Base-by-base conservation (phyloP, 179 eudicot genomes). In the Gypsophila paniculata region DNA sequence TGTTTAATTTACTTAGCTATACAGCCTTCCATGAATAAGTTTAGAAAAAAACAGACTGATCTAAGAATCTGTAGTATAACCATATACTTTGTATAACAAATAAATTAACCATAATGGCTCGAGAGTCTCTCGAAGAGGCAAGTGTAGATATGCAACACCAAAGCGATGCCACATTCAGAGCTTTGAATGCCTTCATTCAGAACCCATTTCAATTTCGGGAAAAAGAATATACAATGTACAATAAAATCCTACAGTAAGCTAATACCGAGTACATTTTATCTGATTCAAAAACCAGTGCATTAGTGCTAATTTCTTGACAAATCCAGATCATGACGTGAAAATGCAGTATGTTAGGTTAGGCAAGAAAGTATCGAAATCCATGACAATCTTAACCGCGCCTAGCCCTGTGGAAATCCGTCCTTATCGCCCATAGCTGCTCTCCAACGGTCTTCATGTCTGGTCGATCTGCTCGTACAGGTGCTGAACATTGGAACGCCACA, bases 361-460 rank as follows among this genome's bases (percentile, higher is more conserved):
- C 14, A 49, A 38, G 61, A 42, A 29, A 29, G 34, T 29, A 72
- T 39, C 44, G 44, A 46, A 46, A 46, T 58, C 17, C 17, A 4
- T 58, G 34, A 58, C 17, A 58, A 58, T 22, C 36, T 18, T 53
- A 66, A 65, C 54, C 70, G 60, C 76, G 75, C 52, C 46, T 72
- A 64, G 79, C 23, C 75, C 75, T 72, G 76, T 82, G 77, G 74
- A 84, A 81, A 19, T 88, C 93, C 91, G 85, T 81, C 79, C 99
- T 85, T 51, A 94, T 86, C 4, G 79, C 83, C 99, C 99, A 91
- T 42, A 94, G 70, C 68, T 84, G 89, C 79, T 88, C 91, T 39
- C 86, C 94, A 0, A 90, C 94, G 2, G 76, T 49, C 66, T 89
- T 89, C 99, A 91, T 91, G 73, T 88, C 92, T 3, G 99, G 97